Base-by-base conservation (phyloP, 2,329 filamentous ascomycete genomes). In the Biscogniauxia marginata region DNA sequence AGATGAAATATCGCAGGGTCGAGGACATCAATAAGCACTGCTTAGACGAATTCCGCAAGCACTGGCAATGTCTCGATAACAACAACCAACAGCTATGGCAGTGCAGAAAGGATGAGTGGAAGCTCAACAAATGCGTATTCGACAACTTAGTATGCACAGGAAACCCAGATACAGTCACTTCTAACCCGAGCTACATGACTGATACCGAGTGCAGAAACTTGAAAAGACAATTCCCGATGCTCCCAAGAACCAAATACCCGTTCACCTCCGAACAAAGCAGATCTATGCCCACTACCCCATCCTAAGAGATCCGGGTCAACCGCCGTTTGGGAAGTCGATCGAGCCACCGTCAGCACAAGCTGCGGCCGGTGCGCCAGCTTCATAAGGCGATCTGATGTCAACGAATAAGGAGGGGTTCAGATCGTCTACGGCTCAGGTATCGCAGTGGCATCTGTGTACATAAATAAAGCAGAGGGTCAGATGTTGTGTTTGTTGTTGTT, bases 81-180 rank as follows among this genome's bases (percentile, higher is more conserved):
- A 93, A 96, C 80, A 99, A 99, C 81, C 95, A 99, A 72, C 91
- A 96, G 77, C 80, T 98, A 58, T 99, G 91, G 89, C 91, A 98
- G 71, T 99, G 95, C 80, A 86, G 95, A 68, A 87, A 86, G 70
- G 81, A 84, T 62, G 95, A 99, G 81, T 88, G 91, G 84, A 87
- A 87, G 72, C 80, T 99, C 69, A 99, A 97, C 82, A 89, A 88
- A 78, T 99, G 95, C 76, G 93, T 97, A 49, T 98, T 90, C 72
- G 88, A 97, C 65, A 98, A 97, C 74, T 77, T 99, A 79, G 95
- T 99, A 81, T 60, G 89, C 81, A 51, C 8, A 8, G 34, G 25
- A 45, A 48, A 11, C 45, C 25, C 24, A 24, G 18, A 49, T 60
- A 46, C 47, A 56, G 8, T 8, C n/a, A n/a, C 23, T 30, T 25